Conservation (phyloP, 202 grass and related monocot species). For the Setaria viridis region DNA sequence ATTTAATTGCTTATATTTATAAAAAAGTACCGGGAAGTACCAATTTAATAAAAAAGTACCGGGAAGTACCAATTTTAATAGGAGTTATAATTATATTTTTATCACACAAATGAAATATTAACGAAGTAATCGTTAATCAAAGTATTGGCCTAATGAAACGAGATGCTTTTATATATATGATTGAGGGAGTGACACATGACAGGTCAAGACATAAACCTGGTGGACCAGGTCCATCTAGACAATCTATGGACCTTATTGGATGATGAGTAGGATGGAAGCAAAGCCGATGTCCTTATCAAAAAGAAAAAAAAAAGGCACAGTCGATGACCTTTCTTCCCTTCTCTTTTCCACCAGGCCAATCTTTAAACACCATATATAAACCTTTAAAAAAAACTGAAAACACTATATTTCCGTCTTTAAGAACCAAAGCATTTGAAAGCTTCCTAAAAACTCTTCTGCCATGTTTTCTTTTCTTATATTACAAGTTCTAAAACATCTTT, state of each 20-base stretch:
- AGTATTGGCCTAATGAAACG: neutral
- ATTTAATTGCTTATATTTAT: too few relatives aligned
- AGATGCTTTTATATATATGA: neutral
- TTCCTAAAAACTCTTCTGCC: neutral
- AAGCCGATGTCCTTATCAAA: neutral
- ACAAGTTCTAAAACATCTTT: neutral
- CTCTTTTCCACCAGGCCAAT: neutral
- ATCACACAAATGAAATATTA: neutral
- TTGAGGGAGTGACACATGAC: neutral
- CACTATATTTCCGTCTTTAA: neutral
- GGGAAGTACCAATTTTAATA: too few relatives aligned
- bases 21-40: too few relatives aligned
- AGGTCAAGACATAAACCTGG: neutral
- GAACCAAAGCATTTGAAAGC: neutral
- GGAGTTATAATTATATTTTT: too few relatives aligned
- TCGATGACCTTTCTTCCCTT: neutral
- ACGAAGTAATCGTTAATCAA: neutral
- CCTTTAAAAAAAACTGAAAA: neutral
- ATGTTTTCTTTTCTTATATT: neutral
- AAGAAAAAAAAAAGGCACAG: neutral
- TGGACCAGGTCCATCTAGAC: neutral
- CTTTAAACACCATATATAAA: neutral
- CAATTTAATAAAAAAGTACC: too few relatives aligned
- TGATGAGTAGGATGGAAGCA: slow-evolving; percentile 28
- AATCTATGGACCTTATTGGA: neutral